Percentiles rank a stretch among this genome's conserved stretches.
phyloP scores from a whole-genome alignment of 2,329 filamentous ascomycete species.

The Elsinoe perseae region DNA sequence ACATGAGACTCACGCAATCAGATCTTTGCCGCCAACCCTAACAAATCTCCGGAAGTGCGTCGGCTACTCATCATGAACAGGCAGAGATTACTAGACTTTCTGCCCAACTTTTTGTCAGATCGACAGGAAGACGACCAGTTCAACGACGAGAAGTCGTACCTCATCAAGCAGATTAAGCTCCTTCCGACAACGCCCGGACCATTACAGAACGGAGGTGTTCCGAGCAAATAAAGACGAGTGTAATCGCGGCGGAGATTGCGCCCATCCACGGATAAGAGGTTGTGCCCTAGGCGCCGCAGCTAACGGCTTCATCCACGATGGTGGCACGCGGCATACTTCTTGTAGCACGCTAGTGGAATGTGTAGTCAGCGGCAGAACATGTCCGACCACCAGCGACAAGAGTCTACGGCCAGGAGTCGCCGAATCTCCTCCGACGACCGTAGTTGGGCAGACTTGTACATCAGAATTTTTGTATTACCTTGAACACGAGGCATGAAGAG shows the following conservation, averaged over 20 bases:
- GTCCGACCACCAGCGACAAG: background rate
- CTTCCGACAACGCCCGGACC: slow-evolving; percentile 22
- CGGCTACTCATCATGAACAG: slow-evolving; percentile 95
- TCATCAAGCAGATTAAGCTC: slow-evolving; percentile 77
- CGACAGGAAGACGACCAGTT: slow-evolving; percentile 97
- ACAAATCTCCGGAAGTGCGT: slow-evolving; percentile 94
- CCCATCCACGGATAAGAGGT: background rate
- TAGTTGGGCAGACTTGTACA: background rate
- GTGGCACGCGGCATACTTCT: background rate
- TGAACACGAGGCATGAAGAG: slow-evolving; percentile 8
- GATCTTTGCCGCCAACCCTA: slow-evolving; percentile 97
- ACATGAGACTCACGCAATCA: slow-evolving; percentile 27
- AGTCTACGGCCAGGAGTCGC: background rate
- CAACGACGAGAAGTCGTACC: slow-evolving; percentile 92
- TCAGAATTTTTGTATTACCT: background rate
- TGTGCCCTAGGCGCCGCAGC: background rate
- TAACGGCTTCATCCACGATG: background rate
- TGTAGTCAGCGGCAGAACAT: background rate
- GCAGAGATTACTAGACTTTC: slow-evolving; percentile 78
- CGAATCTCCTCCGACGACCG: background rate
- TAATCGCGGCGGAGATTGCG: background rate
- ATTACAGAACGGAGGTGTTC: background rate
- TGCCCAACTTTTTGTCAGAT: slow-evolving; percentile 88
- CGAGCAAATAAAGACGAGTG: background rate
- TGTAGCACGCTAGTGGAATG: background rate